Percentiles rank a stretch among this genome's conserved stretches.
These are phyloP conservation scores for Colletotrichum chrysophilum DNA, from an alignment of 2,329 filamentous ascomycete genomes.

Conservation along the genomic window DNA sequence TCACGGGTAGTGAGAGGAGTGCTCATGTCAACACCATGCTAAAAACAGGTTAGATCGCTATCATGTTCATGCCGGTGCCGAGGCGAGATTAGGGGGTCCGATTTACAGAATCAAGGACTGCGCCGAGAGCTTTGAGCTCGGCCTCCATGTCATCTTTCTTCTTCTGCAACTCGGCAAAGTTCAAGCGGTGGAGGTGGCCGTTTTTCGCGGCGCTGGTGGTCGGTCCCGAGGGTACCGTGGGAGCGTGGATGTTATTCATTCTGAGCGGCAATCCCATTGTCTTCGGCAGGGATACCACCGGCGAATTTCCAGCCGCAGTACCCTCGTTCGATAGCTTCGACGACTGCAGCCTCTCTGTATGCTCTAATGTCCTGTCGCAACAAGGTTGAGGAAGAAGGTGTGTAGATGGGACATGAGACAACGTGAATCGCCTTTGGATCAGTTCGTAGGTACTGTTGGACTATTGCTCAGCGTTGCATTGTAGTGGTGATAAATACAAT, in stretches of 20 bases:
- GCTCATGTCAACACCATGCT: conserved; percentile 95
- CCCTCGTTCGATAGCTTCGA: background rate
- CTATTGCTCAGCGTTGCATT: background rate
- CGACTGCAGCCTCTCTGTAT: background rate
- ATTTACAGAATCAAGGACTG: conserved; percentile 84
- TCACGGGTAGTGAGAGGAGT: conserved; percentile 86
- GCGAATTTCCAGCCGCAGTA: background rate
- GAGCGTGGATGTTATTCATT: conserved; percentile 64
- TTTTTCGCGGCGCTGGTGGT: conserved; percentile 66
- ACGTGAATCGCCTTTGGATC: background rate
- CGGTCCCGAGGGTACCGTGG: conserved; percentile 74
- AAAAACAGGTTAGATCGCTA: conserved; percentile 12
- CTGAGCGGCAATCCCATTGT: conserved; percentile 29
- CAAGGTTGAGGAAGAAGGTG: background rate
- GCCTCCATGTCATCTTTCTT: conserved; percentile 86
- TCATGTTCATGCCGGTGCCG: background rate
- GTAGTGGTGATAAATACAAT: background rate
- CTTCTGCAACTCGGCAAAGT: conserved; percentile 79
- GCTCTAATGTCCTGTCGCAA: background rate
- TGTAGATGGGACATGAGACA: background rate
- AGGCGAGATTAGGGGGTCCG: background rate
- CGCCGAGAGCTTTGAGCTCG: conserved; percentile 83
- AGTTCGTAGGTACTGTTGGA: background rate
- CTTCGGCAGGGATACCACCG: background rate
- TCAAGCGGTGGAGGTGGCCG: conserved; percentile 67